Evolutionary conservation across 2,329 filamentous ascomycete species (phyloP).

Genomic region (Aureobasidium sp.): DNA sequence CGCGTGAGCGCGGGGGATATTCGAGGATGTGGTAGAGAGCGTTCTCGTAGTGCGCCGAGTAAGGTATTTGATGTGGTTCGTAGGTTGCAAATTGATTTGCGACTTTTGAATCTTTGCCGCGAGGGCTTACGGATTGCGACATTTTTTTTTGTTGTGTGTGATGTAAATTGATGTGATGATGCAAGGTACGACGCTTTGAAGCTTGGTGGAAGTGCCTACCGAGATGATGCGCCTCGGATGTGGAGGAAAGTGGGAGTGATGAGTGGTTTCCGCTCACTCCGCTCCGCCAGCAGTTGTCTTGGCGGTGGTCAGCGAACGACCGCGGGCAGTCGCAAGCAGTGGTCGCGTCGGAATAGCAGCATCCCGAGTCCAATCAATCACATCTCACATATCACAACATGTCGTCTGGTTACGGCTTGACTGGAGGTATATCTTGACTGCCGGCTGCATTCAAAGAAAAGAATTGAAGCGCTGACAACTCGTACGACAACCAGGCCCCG

Average conservation of each 20-base stretch:
- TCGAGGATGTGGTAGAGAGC: conserved; percentile 35
- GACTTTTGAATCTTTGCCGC: background rate
- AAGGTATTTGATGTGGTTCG: conserved; percentile 37
- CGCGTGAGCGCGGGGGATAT: conserved; percentile 23
- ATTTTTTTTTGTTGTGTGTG: background rate
- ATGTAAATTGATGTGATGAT: background rate
- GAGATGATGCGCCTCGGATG: background rate
- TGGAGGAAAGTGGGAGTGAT: background rate
- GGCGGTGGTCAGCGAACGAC: background rate
- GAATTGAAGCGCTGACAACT: background rate
- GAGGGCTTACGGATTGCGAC: conserved; percentile 4
- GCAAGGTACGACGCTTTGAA: background rate
- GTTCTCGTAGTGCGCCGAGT: conserved; percentile 40
- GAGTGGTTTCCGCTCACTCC: background rate
- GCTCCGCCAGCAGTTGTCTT: background rate
- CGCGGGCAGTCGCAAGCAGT: background rate
- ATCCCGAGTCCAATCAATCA: background rate
- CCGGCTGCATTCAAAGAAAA: background rate
- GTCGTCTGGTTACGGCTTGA: conserved; percentile 77
- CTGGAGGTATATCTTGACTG: conserved; percentile 56
- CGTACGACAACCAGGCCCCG: conserved; percentile 44
- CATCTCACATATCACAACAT: conserved; percentile 41
- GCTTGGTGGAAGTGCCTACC: too few species aligned
- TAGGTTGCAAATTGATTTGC: conserved; percentile 30
- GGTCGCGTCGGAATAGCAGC: background rate